Evolutionary conservation across 345 rosid species (phyloP).

Genomic region (Cardiospermum halicacabum): DNA sequence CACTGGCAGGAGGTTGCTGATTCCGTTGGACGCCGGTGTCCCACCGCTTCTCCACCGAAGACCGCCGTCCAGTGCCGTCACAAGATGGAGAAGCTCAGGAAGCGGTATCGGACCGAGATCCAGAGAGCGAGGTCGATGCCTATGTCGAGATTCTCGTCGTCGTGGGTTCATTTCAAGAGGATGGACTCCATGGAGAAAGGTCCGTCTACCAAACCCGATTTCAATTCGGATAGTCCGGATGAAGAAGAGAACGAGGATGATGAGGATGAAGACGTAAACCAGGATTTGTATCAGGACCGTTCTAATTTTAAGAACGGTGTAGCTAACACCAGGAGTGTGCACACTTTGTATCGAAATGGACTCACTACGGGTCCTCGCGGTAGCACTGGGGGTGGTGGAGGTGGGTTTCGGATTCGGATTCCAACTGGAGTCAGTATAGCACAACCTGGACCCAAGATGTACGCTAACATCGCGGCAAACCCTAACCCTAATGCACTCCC

Average conservation of each 20-base stretch:
- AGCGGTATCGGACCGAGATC: slow-evolving; percentile 83
- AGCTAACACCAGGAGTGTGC: slow-evolving; percentile 42
- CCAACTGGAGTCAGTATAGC: slow-evolving; percentile 86
- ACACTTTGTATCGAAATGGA: slow-evolving; percentile 56
- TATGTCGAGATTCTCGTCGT: slow-evolving; percentile 60
- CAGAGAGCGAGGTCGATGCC: slow-evolving; percentile 90
- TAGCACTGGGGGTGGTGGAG: slow-evolving; percentile 27
- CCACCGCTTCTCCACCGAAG: slow-evolving; percentile 56
- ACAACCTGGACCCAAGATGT: slow-evolving; percentile 53
- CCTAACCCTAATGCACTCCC: slow-evolving; percentile 16
- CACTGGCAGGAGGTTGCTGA: slow-evolving; percentile 98
- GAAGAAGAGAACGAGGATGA: slow-evolving; percentile 36
- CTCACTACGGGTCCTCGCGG: slow-evolving; percentile 29
- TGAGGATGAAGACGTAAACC: slow-evolving; percentile 40
- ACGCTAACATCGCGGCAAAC: slow-evolving; percentile 32
- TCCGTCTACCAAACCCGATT: slow-evolving; percentile 27
- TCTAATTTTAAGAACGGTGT: slow-evolving; percentile 35
- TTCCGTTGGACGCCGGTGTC: slow-evolving; percentile 51
- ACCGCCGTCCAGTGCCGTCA: slow-evolving; percentile 94
- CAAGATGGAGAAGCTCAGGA: slow-evolving; percentile 97
- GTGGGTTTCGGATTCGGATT: slow-evolving; percentile 64
- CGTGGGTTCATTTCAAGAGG: slow-evolving; percentile 82
- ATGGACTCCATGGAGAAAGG: slow-evolving; percentile 94
- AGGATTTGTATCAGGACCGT: slow-evolving; percentile 34
- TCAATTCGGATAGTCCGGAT: slow-evolving; percentile 32